Evolutionary conservation across 306 rosid species (phyloP), one percentile per base, ranked within the genome.

Genomic region (Medicago lupulina): DNA sequence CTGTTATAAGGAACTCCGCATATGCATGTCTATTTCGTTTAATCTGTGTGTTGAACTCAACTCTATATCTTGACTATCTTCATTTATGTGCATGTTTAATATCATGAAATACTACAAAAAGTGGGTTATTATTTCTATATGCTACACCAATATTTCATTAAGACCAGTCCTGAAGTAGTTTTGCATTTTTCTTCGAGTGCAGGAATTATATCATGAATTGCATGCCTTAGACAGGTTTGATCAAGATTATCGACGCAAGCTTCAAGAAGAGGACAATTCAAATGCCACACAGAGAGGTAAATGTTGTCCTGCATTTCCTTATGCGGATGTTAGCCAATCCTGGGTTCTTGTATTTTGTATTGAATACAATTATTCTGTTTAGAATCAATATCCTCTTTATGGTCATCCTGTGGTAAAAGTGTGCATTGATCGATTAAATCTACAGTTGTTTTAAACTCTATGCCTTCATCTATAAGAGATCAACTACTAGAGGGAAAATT

Each of bases 221-320:
- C 96, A 96, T 66, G 93, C 99, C 79, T 86, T 96, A 77, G 99
- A 96, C 78, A 89, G 99, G 85, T 96, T 88, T 87, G 98, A 92
- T 82, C 99, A 92, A 80, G 99, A 96, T 84, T 89, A 89, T 80
- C 90, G 85, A 40, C 98, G 96, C 73, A 96, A 89, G 77, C 93
- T 82, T 80, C 99, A 89, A 84, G 99, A 96, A 83, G 99, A 96
- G 85, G 99, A 96, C 83, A 88, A 76, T 82, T 83, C 98, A 63
- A 95, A 80, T 86, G 81, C 87, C 39, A 69, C 93, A 77, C 97
- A 92, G 80, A 89, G 94, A 92, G 99, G 98, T 92, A 83, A 69
- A 53, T 68, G 51, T 46, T 73, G 23, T 25, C 57, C 71, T 77
- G 64, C 47, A 68, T 78, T 78, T 72, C 55, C 59, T 18, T 79